Conservation (phyloP, 192 early-diverging fungal genomes). For the Podila horticola region DNA sequence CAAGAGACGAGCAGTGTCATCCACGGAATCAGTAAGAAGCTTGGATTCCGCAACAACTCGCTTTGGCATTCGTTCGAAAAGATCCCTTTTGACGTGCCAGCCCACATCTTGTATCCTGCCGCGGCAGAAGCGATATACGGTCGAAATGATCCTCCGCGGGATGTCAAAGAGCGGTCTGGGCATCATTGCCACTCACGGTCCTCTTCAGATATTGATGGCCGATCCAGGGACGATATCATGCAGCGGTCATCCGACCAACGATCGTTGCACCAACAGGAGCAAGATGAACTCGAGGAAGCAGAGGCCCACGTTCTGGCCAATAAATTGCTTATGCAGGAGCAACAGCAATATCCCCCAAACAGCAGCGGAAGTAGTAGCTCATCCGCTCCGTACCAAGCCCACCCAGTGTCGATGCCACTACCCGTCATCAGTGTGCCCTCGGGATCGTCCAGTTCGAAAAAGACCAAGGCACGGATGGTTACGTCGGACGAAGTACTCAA, state of each 20-base stretch:
- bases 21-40: conserved; percentile 13
- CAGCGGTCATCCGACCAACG: conserved; percentile 34
- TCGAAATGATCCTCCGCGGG: not conserved
- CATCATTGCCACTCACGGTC: not conserved
- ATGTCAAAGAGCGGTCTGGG: conserved; percentile 9
- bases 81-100: conserved; percentile 48
- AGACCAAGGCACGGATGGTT: conserved; percentile 33
- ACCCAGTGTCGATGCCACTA: not conserved
- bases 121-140: conserved; percentile 26
- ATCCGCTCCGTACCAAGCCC: not conserved
- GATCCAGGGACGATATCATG: conserved; percentile 28
- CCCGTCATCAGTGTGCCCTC: not conserved
- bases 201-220: not conserved
- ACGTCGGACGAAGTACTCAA: conserved; percentile 46
- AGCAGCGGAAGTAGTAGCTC: not conserved
- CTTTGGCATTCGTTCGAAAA: conserved; percentile 52
- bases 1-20: conserved; percentile 13
- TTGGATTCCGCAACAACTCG: conserved; percentile 15
- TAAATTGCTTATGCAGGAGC: conserved; percentile 8
- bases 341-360: conserved; percentile 1
- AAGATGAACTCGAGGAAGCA: conserved; percentile 27
- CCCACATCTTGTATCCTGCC: conserved; percentile 35
- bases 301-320: conserved; percentile 15
- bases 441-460: not conserved
- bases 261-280: conserved; percentile 19